Evolutionary conservation across 1,284 basidiomycete genomes (phyloP), one percentile per base, ranked within the genome.

Genomic region (Trichosporon sp.): DNA sequence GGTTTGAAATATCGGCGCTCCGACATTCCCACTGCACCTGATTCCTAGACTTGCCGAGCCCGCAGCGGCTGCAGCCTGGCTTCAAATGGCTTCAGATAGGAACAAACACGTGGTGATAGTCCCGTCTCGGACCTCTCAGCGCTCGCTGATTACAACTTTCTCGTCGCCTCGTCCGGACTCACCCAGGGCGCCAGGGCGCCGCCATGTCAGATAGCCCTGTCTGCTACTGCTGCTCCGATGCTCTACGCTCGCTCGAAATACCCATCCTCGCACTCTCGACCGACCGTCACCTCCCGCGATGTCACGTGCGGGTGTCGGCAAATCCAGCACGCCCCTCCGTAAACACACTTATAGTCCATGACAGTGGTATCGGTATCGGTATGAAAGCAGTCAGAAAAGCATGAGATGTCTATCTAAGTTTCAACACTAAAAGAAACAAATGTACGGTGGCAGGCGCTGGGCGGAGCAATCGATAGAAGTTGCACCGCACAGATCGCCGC

Each of bases 1-100:
- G 25, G 49, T 54, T 54, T 54, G 49, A 29, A 54, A 54, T 54
- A 54, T 29, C 49, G 49, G 49, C 49, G 49, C 49, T 54, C 49
- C 49, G 49, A 29, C 49, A n/a, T 54, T 54, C 49, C 49, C 49
- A 54, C 49, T 27, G 23, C 23, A 23, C 44, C n/a, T 14, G 8
- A 13, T 23, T 23, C 23, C 44, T 5, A 14, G 23, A 14, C 40
- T 44, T 44, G 40, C 40, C 40, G 40, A 44, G 40, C 40, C 40
- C 40, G 40, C 46, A 14, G 46, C 46, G 9, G 46, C 13, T 52
- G 46, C n/a, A n/a, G n/a, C n/a, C n/a, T n/a, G n/a, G n/a, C n/a
- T n/a, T n/a, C n/a, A n/a, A n/a, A n/a, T n/a, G n/a, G n/a, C n/a
- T n/a, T n/a, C n/a, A 13, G 46, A 14, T 52, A 52, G 46, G 16